A percentile compares a stretch with the other conserved stretches of the same genome.
phyloP scores from a whole-genome alignment of 2,329 filamentous ascomycete genomes.

The Botrytis aclada region DNA sequence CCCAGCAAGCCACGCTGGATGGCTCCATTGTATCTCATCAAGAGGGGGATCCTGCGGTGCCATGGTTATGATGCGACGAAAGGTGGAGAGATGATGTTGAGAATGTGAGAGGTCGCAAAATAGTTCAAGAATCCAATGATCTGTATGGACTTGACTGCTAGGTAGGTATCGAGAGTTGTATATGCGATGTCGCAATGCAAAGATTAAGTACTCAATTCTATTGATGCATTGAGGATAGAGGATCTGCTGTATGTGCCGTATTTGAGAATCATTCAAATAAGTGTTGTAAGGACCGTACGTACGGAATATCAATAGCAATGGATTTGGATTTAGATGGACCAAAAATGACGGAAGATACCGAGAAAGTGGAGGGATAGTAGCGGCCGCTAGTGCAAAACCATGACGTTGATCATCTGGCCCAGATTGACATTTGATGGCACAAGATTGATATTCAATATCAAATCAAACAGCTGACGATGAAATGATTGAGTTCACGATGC shows the following conservation, averaged over 20 bases:
- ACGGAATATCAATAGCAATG: not conserved
- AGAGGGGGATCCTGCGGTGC: constrained; percentile 51
- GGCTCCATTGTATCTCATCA: constrained; percentile 67
- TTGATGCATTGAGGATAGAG: not conserved
- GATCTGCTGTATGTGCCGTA: not conserved
- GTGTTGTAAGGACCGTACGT: not conserved
- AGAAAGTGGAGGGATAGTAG: not conserved
- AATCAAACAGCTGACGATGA: too few relatives aligned
- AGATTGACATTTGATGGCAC: not conserved
- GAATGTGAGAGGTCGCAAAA: not conserved
- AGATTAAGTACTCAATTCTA: not conserved
- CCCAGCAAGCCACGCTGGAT: constrained; percentile 47
- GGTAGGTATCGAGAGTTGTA: not conserved
- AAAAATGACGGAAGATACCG: not conserved
- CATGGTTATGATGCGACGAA: constrained; percentile 38
- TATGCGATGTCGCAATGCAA: not conserved
- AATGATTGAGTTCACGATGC: too few relatives aligned
- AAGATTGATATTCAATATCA: not conserved
- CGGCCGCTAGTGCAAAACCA: constrained; percentile 5
- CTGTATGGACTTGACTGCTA: too few relatives aligned
- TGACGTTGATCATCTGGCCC: not conserved
- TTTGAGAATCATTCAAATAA: not conserved
- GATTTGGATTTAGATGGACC: not conserved
- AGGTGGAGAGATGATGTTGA: not conserved
- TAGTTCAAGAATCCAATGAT: too few relatives aligned